These are phyloP conservation scores for Crucihimalaya himalaica DNA, from an alignment of 345 rosid genomes.

Conservation along the genomic window DNA sequence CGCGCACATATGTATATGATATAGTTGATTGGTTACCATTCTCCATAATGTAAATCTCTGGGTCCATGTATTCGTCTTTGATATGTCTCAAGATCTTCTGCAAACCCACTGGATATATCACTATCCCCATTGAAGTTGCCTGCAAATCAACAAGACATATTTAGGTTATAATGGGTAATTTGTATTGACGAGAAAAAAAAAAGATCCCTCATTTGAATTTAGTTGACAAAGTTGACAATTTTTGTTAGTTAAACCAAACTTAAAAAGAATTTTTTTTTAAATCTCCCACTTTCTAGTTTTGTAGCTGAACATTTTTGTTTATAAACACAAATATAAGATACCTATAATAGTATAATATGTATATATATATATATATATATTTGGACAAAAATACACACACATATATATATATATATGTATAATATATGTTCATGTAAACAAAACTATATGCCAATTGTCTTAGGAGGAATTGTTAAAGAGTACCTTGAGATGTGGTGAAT, in stretches of 20 bases:
- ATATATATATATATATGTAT: too few relatives aligned
- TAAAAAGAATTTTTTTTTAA: too few relatives aligned
- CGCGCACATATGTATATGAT: background rate
- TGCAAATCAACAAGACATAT: conserved; percentile 18
- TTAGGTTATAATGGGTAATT: background rate
- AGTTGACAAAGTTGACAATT: background rate
- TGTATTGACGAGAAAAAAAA: background rate
- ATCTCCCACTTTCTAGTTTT: background rate
- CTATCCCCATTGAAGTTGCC: conserved; percentile 37
- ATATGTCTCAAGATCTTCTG: conserved; percentile 30
- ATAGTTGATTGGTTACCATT: conserved; percentile 32
- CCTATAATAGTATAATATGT: too few relatives aligned
- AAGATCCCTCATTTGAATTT: background rate
- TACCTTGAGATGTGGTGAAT: conserved; percentile 36
- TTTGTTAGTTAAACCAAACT: background rate
- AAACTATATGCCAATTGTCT: background rate
- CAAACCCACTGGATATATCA: conserved; percentile 36
- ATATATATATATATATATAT: background rate
- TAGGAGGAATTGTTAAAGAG: background rate
- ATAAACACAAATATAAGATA: background rate
- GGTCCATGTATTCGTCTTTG: conserved; percentile 39
- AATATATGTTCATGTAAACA: background rate
- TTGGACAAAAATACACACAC: too few relatives aligned
- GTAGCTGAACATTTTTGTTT: background rate
- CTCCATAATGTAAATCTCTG: conserved; percentile 46